Evolutionary conservation across 2,329 filamentous ascomycete species (phyloP).

Genomic region (Aschersonia sp.): DNA sequence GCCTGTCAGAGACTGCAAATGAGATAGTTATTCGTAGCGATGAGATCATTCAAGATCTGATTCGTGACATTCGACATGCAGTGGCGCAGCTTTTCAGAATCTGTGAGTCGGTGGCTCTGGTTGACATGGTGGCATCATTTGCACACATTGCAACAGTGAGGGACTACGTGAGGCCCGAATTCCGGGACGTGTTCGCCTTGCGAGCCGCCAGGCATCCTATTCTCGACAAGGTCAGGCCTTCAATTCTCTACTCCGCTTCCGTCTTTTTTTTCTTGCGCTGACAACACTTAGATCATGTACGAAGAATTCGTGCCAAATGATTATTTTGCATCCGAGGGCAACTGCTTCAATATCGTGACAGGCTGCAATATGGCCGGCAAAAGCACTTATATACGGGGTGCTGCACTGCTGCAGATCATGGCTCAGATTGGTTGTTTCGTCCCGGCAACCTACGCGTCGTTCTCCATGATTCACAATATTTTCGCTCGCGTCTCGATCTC

Average conservation of each 20-base stretch:
- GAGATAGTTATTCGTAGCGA: conserved; percentile 79
- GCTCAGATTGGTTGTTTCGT: conserved; percentile 87
- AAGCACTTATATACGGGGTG: conserved; percentile 80
- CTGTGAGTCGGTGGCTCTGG: conserved; percentile 70
- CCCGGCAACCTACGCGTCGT: conserved; percentile 68
- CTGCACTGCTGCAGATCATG: conserved; percentile 81
- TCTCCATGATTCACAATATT: conserved; percentile 67
- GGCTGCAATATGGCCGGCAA: conserved; percentile 98
- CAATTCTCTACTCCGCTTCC: too few relatives aligned
- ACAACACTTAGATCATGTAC: conserved; percentile 33
- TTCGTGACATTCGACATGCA: conserved; percentile 55
- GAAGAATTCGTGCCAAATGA: conserved; percentile 76
- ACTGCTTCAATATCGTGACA: conserved; percentile 83
- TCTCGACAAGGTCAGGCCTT: conserved; percentile 42
- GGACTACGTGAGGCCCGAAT: conserved; percentile 48
- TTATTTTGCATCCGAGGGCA: conserved; percentile 67
- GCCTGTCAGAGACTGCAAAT: conserved; percentile 66
- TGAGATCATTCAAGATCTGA: conserved; percentile 54
- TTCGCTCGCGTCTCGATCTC: conserved; percentile 81
- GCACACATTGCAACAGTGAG: conserved; percentile 53
- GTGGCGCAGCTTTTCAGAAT: conserved; percentile 66
- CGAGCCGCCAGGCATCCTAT: conserved; percentile 67
- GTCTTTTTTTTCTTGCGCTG: conserved; percentile 1
- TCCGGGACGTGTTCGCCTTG: conserved; percentile 55
- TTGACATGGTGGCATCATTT: conserved; percentile 77